Base-by-base conservation (phyloP, 148 eudicot genomes). In the Agrostemma githago region DNA sequence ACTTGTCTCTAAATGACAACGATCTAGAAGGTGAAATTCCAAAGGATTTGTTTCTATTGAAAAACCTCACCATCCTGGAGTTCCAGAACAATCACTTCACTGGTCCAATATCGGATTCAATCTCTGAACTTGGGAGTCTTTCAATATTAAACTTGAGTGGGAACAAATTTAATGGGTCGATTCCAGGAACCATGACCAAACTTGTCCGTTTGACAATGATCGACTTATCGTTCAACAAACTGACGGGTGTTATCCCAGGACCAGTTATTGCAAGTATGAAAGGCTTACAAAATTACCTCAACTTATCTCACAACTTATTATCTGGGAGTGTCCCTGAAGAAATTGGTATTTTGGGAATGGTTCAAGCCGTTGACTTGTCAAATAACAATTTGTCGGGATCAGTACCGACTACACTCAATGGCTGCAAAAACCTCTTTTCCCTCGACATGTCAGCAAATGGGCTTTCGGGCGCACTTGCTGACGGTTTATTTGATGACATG, bases 291-390 rank as follows among this genome's bases (percentile, higher is more conserved):
- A 57, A 66, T 6, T 83, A 80, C 78, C 77, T 92, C 68, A 82
- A 94, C 63, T 72, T 94, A 26, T 94, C 98, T 3, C 60, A 86
- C 79, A 94, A 94, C 74, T 72, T 66, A 62, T 77, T 94, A 15
- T 60, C 81, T 3, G 90, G 85, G 53, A n/a, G 62, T 34, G 76
- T 94, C 20, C 96, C 98, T 56, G 76, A 81, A 15, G 93, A 87
- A 69, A 73, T 94, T 57, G 93, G 96, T 34, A 73, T 60, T 75
- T 76, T 92, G 66, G 85, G 86, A 39, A 94, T 94, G 98, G 90
- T 92, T 56, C 93, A 89, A 65, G 86, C 66, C 56, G 88, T 94
- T 26, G 96, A 94, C 75, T 37, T 92, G 70, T 92, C 98, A 1
- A 85, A 85, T 76, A 94, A 94, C 65, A 82, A 88, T 70, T 70